Base-by-base conservation (phyloP, 2,329 filamentous ascomycete species). In the Coniella vitis region DNA sequence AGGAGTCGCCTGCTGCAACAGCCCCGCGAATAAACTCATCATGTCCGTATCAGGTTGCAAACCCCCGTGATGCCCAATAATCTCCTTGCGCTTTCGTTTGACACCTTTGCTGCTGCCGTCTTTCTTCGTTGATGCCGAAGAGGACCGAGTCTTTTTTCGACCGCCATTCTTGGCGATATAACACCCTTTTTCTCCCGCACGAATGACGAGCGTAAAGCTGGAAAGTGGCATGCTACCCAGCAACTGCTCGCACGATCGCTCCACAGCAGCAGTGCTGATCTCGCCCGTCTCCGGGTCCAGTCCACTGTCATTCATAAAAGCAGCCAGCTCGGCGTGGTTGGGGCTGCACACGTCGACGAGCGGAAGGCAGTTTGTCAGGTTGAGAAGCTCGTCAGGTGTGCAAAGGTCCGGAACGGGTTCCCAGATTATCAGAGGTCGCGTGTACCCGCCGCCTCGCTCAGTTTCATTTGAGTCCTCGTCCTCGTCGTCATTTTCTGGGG, bases 341-440 rank as follows among this genome's bases (percentile, higher is more conserved):
- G 93, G 93, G 55, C 77, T 81, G 64, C 79, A 81, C 48, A 84
- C 68, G 56, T 84, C 80, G 48, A 84, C 70, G 14, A 81, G 65
- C 0, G 78, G 77, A 12, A 84, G 69, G 10, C 76, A 76, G 56
- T 83, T 83, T 43, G 79, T 83, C 62, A 75, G 80, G 59, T 82
- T 81, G 10, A 83, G 70, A 22, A 84, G 68, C 61, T 84, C 76
- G 37, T 82, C 79, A 0, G 88, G 83, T 0, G 78, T 84, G 64
- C 90, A 96, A 1, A 88, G 75, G 65, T 96, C 89, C 1, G 93
- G 93, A 1, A 96, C 87, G 1, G 93, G 93, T 64, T 98, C 93
- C 91, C 91, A 98, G 45, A 97, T 80, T 63, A 96, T 88, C 7
- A 90, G 67, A 1, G 90, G 87, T 41, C 78, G 76, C 1, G 70